Evolutionary conservation across 129 eudicot species (phyloP).

Genomic region (Helianthus tuberosus): DNA sequence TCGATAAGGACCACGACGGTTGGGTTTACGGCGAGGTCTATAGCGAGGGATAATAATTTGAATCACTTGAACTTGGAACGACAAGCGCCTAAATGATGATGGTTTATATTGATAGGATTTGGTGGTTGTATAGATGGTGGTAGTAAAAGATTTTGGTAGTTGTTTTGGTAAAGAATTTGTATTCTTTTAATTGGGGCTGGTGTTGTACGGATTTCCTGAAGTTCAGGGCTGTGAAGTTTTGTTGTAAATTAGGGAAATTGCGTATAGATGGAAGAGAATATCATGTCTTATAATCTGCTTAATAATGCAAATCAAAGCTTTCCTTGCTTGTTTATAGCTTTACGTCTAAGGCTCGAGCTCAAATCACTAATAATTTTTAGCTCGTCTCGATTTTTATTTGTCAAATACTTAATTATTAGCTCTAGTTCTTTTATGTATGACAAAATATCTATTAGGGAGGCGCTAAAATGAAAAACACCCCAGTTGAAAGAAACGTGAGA

Average conservation of each 20-base stretch:
- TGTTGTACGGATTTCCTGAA: conserved; percentile 17
- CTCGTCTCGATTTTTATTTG: too few species aligned
- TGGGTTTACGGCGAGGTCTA: conserved; percentile 71
- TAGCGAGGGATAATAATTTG: conserved; percentile 41
- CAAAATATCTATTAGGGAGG: too few species aligned
- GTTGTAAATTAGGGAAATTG: conserved; percentile 39
- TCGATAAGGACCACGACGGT: conserved; percentile 68
- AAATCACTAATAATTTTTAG: too few species aligned
- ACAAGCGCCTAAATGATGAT: conserved; percentile 29
- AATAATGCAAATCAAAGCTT: not conserved
- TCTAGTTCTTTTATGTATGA: too few species aligned
- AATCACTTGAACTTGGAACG: conserved; percentile 46
- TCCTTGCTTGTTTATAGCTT: too few species aligned
- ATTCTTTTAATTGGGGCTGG: conserved; percentile 13
- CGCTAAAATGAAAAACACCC: too few species aligned
- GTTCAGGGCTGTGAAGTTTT: conserved; percentile 22
- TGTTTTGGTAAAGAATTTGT: not conserved
- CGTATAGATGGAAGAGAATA: conserved; percentile 20
- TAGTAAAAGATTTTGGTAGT: conserved; percentile 34
- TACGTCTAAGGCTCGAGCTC: too few species aligned
- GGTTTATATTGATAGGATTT: too few species aligned
- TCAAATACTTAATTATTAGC: too few species aligned
- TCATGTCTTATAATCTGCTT: conserved; percentile 12
- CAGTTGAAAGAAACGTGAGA: too few species aligned
- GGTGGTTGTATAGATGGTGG: not conserved